Evolutionary conservation across 768 basidiomycete species (phyloP).

Genomic region (Mrakia blollopis): DNA sequence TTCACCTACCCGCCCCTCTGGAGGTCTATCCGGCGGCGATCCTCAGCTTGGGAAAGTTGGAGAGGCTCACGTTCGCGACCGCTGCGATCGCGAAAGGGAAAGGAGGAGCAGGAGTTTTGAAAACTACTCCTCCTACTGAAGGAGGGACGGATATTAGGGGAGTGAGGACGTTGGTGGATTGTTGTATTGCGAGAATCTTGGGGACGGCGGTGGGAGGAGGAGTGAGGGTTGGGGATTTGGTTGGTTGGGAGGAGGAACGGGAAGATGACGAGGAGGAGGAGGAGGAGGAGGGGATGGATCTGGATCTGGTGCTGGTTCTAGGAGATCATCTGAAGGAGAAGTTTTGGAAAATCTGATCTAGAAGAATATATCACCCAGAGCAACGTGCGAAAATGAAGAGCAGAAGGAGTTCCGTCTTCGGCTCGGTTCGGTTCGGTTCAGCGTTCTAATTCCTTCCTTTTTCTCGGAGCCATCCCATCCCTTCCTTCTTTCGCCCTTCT

Average conservation of each 20-base stretch:
- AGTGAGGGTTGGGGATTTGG: neutral
- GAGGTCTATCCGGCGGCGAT: neutral
- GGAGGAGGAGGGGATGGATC: neutral
- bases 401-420: no score
- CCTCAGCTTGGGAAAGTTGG: neutral
- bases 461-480: no score
- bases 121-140: neutral
- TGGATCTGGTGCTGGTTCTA: neutral
- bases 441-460: no score
- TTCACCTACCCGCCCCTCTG: neutral
- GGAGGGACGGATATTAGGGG: neutral
- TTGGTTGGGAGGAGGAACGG: neutral
- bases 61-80: neutral
- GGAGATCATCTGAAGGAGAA: neutral
- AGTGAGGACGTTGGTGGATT: neutral
- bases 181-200: neutral
- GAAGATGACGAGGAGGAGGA: neutral
- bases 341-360: neutral
- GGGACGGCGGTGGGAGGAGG: neutral
- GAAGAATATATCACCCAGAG: no score
- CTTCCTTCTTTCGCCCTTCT: no score
- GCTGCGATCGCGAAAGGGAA: neutral
- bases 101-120: neutral
- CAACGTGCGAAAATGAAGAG: no score
- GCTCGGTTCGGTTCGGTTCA: no score